Conservation (phyloP, 345 rosid species). For the Acer campestre region DNA sequence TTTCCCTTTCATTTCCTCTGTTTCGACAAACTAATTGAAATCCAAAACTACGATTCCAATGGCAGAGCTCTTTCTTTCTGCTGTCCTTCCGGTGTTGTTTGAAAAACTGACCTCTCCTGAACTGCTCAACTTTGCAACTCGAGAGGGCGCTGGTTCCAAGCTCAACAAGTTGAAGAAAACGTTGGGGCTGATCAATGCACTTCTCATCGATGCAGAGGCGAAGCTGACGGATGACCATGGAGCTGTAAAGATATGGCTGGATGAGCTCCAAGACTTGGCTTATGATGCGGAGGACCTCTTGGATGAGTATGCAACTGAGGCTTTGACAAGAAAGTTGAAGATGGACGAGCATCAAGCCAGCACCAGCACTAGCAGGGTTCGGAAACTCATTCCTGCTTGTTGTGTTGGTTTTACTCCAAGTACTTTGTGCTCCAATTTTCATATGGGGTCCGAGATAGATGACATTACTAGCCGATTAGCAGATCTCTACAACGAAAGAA, state of each 20-base stretch:
- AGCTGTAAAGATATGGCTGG: neutral
- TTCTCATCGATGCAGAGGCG: slow-evolving; percentile 1
- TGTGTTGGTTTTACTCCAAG: neutral
- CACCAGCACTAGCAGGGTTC: neutral
- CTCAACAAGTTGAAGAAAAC: neutral
- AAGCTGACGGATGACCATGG: neutral
- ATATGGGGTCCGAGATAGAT: neutral
- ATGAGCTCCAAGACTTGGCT: neutral
- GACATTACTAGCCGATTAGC: neutral
- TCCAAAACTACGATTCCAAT: too few species aligned
- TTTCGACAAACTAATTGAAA: too few species aligned
- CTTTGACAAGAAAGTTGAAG: neutral
- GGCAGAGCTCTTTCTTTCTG: too few species aligned
- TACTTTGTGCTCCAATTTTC: neutral
- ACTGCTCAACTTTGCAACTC: too few species aligned
- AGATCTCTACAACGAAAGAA: neutral
- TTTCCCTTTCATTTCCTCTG: too few species aligned
- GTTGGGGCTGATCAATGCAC: neutral
- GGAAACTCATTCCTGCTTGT: neutral
- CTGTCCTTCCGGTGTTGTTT: too few species aligned
- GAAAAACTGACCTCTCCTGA: too few species aligned
- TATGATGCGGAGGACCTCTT: slow-evolving; percentile 1
- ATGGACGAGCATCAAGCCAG: neutral
- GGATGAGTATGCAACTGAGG: slow-evolving; percentile 2
- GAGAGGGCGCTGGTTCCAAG: neutral